A percentile compares a stretch with the other conserved stretches of the same genome.
phyloP scores from a whole-genome alignment of 495 filamentous ascomycete species.

The Chaetomidium leptoderma region DNA sequence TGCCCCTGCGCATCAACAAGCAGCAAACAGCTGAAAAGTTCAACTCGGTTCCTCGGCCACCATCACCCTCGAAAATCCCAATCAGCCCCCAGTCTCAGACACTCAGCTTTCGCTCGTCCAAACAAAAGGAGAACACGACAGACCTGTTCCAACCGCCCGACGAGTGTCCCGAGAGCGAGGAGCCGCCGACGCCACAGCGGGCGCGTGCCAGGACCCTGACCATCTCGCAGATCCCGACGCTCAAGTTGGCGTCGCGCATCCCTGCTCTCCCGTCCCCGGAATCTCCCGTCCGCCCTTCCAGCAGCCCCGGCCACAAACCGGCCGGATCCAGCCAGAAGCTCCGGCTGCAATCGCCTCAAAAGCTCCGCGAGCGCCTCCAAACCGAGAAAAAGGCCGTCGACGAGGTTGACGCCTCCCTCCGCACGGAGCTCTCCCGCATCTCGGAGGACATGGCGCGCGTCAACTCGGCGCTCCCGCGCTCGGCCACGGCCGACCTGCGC shows the following conservation, averaged over 20 bases:
- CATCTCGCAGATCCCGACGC: conserved; percentile 46
- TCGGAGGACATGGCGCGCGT: conserved; percentile 72
- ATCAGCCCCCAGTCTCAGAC: conserved; percentile 37
- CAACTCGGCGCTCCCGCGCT: conserved; percentile 43
- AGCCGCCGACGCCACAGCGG: conserved; percentile 19
- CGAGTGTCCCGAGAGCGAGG: conserved; percentile 11
- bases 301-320: conserved; percentile 38
- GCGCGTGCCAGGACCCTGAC: conserved; percentile 41
- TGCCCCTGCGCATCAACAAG: conserved; percentile 48
- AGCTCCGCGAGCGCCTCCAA: conserved; percentile 83
- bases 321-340: conserved; percentile 54
- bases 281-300: conserved; percentile 30
- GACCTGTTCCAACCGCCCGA: conserved; percentile 27
- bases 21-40: conserved; percentile 59
- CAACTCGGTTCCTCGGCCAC: conserved; percentile 38
- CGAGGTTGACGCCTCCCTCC: conserved; percentile 61
- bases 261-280: conserved; percentile 23
- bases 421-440: conserved; percentile 76
- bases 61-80: conserved; percentile 43
- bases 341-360: conserved; percentile 85
- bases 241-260: conserved; percentile 31
- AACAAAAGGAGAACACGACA: conserved; percentile 42
- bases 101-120: conserved; percentile 31
- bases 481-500: conserved; percentile 39
- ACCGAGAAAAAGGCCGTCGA: conserved; percentile 70